A percentile compares a stretch with the other conserved stretches of the same genome.
These are phyloP conservation scores for Arabidopsis hybrid DNA, from an alignment of 441 rosid genomes.

Conservation along the genomic window DNA sequence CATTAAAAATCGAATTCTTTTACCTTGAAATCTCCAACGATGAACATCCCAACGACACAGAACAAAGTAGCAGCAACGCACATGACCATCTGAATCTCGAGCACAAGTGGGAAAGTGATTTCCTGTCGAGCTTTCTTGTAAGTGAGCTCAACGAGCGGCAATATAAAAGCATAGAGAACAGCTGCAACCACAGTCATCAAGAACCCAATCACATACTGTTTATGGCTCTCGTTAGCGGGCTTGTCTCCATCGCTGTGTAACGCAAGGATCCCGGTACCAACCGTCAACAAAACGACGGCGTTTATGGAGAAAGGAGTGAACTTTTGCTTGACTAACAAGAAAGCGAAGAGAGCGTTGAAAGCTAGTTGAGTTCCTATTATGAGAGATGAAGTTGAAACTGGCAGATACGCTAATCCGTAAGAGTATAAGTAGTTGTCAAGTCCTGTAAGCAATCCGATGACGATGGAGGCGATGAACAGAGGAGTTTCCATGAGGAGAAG, in stretches of 20 bases:
- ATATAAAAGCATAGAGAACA: constrained; percentile 59
- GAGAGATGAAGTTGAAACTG: constrained; percentile 60
- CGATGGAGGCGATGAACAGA: constrained; percentile 46
- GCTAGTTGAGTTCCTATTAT: constrained; percentile 58
- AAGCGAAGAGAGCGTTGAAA: constrained; percentile 61
- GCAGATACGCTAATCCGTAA: constrained; percentile 56
- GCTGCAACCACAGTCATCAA: constrained; percentile 60
- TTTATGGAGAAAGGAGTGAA: constrained; percentile 55
- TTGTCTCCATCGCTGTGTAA: constrained; percentile 53
- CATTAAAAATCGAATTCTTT: background rate
- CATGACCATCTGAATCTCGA: constrained; percentile 69
- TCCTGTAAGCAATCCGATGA: constrained; percentile 57
- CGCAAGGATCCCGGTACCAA: constrained; percentile 50
- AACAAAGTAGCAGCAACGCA: constrained; percentile 61
- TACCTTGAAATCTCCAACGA: constrained; percentile 63
- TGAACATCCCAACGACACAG: constrained; percentile 60
- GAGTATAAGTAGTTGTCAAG: constrained; percentile 56
- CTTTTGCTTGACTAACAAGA: constrained; percentile 59
- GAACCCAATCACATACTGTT: constrained; percentile 51
- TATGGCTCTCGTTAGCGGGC: constrained; percentile 51
- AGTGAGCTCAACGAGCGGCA: constrained; percentile 65
- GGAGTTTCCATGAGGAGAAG: constrained; percentile 45
- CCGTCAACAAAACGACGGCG: constrained; percentile 50
- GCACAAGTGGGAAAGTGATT: constrained; percentile 58
- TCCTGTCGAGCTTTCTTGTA: constrained; percentile 68